Evolutionary conservation across 192 early-diverging fungal species (phyloP).

Genomic region (Coemansia sp.): DNA sequence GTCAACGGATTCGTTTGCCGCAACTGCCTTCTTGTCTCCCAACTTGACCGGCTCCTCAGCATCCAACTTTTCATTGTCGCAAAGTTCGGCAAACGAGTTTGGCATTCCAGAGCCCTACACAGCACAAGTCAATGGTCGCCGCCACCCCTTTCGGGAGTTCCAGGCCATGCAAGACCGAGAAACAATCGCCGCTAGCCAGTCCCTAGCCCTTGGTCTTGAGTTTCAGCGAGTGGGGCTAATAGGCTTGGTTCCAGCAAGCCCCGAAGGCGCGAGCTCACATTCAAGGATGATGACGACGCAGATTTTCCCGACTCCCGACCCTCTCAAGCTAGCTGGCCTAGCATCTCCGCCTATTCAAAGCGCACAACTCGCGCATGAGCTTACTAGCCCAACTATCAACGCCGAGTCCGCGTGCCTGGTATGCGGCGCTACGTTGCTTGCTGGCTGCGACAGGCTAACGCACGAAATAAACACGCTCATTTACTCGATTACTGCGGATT

Average conservation of each 20-base stretch:
- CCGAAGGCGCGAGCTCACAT: not conserved
- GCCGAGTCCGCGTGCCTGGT: not conserved
- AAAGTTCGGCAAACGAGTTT: not conserved
- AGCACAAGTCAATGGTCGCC: constrained; percentile 9
- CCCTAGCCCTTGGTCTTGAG: not conserved
- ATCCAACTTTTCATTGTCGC: not conserved
- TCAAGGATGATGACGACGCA: not conserved
- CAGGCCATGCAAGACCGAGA: constrained; percentile 13
- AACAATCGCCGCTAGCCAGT: not conserved
- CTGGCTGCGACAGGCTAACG: not conserved
- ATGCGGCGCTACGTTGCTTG: not conserved
- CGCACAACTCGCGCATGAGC: too few relatives aligned
- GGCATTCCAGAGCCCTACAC: not conserved
- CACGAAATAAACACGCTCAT: not conserved
- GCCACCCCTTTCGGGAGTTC: constrained; percentile 9
- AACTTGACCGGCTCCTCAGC: not conserved
- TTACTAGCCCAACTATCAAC: not conserved
- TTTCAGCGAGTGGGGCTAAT: constrained; percentile 6
- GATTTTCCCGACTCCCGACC: not conserved
- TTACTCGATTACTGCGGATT: not conserved
- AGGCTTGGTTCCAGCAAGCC: not conserved
- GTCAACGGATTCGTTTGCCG: not conserved
- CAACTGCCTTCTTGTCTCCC: not conserved
- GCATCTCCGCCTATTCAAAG: not conserved
- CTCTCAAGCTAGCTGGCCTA: not conserved